Conservation (phyloP, 805 yeast genomes). For the Spathaspora passalidarum region DNA sequence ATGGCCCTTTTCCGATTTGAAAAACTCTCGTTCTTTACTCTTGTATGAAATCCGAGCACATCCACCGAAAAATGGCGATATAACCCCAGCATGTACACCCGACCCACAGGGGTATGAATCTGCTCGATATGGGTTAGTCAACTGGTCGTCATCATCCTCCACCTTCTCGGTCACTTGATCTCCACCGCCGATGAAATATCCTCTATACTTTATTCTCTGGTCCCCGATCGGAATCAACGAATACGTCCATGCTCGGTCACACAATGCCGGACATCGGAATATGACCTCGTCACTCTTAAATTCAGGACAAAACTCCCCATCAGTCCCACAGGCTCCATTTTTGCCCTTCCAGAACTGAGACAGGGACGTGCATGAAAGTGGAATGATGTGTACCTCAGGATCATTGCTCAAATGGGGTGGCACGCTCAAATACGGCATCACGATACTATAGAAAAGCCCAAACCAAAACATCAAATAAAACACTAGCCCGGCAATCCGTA, state of each 20-base stretch:
- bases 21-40: constrained; percentile 48
- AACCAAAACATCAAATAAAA: constrained; percentile 49
- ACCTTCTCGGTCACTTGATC: constrained; percentile 10
- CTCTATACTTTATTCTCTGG: constrained; percentile 62
- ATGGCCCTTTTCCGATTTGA: constrained; percentile 47
- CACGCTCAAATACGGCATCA: constrained; percentile 45
- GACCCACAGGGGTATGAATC: constrained; percentile 91
- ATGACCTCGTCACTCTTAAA: constrained; percentile 39
- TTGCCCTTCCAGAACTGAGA: constrained; percentile 68
- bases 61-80: constrained; percentile 76
- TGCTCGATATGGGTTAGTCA: constrained; percentile 71
- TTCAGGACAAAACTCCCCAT: constrained; percentile 59
- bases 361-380: constrained; percentile 49
- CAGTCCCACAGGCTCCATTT: constrained; percentile 70
- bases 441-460: constrained; percentile 29
- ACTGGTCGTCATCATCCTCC: constrained; percentile 13
- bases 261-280: constrained; percentile 84
- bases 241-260: constrained; percentile 76
- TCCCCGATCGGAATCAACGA: constrained; percentile 74
- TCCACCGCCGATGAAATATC: constrained; percentile 80
- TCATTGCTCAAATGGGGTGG: constrained; percentile 31
- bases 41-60: constrained; percentile 61
- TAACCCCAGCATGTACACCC: constrained; percentile 79
- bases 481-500: constrained; percentile 26
- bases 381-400: constrained; percentile 27